phyloP scores from a whole-genome alignment of 768 basidiomycete genomes.

The Russula sp. region DNA sequence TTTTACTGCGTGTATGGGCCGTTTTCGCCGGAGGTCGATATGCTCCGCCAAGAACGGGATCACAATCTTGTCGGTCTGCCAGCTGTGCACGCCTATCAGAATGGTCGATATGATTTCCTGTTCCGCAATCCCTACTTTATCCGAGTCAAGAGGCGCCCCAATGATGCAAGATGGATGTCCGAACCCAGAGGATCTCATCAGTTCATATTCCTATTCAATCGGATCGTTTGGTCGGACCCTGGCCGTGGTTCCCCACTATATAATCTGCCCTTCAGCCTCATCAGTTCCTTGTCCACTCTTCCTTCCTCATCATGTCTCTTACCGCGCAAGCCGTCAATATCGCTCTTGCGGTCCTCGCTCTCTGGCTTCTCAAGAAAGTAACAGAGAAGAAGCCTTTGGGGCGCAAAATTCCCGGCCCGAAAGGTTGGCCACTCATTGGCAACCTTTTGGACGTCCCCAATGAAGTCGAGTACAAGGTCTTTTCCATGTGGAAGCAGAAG shows the following conservation, averaged over 20 bases:
- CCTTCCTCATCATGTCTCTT: constrained; percentile 8
- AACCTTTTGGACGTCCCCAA: constrained; percentile 21
- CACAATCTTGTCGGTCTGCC: not conserved
- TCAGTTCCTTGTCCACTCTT: not conserved
- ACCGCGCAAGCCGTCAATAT: not conserved
- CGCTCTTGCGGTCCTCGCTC: constrained; percentile 9
- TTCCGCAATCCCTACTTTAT: too few relatives aligned
- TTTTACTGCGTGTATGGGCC: not conserved
- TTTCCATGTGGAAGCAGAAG: constrained; percentile 14
- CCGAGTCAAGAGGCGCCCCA: not conserved
- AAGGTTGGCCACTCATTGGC: constrained; percentile 20
- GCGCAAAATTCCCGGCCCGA: constrained; percentile 16
- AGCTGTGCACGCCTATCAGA: not conserved
- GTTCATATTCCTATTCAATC: not conserved
- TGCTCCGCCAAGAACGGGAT: not conserved
- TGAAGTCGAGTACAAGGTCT: constrained; percentile 18
- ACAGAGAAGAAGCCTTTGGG: constrained; percentile 15
- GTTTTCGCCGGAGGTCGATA: not conserved
- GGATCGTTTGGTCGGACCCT: not conserved
- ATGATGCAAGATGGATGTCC: not conserved
- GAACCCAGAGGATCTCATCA: not conserved
- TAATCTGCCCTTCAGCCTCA: not conserved
- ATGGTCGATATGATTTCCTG: too few relatives aligned
- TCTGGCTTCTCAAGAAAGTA: constrained; percentile 16
- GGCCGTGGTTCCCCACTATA: not conserved